Conservation (phyloP, 1,284 basidiomycete species). For the Apiotrichum akiyoshidainum region DNA sequence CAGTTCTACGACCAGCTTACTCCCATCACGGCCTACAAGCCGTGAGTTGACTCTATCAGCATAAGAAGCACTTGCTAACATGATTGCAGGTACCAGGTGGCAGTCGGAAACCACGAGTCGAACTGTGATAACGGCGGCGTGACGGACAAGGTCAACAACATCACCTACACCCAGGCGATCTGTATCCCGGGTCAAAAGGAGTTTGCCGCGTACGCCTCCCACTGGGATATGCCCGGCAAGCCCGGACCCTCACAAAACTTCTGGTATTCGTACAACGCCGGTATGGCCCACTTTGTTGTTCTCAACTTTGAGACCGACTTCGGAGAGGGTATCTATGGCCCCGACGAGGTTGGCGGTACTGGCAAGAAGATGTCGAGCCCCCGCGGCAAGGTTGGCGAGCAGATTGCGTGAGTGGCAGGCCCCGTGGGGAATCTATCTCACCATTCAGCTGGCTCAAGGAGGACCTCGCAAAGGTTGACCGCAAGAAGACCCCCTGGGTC, state of each 20-base stretch:
- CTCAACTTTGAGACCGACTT: conserved; percentile 37
- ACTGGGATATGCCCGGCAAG: conserved; percentile 39
- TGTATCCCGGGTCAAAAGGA: conserved; percentile 34
- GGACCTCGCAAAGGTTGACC: conserved; percentile 46
- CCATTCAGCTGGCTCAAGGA: conserved; percentile 21
- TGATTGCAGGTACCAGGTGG: conserved; percentile 27
- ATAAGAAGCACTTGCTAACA: too few species aligned
- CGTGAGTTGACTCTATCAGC: too few species aligned
- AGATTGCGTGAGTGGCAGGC: conserved; percentile 18
- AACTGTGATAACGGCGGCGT: conserved; percentile 28
- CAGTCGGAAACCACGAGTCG: conserved; percentile 34
- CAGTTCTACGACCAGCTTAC: conserved; percentile 40
- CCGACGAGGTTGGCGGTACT: conserved; percentile 27
- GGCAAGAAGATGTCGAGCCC: conserved; percentile 27
- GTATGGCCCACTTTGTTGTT: conserved; percentile 31
- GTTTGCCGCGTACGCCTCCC: conserved; percentile 33
- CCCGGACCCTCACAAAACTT: conserved; percentile 28
- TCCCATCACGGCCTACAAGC: conserved; percentile 25
- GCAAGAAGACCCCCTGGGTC: conserved; percentile 49
- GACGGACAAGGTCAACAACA: conserved; percentile 29
- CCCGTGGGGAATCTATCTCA: not conserved
- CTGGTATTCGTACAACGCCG: conserved; percentile 38
- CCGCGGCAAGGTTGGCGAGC: conserved; percentile 21
- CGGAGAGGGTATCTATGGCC: conserved; percentile 21
- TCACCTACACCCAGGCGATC: conserved; percentile 26